phyloP scores from a whole-genome alignment of 352 stramenopile genomes.

The Phytopythium boreale region DNA sequence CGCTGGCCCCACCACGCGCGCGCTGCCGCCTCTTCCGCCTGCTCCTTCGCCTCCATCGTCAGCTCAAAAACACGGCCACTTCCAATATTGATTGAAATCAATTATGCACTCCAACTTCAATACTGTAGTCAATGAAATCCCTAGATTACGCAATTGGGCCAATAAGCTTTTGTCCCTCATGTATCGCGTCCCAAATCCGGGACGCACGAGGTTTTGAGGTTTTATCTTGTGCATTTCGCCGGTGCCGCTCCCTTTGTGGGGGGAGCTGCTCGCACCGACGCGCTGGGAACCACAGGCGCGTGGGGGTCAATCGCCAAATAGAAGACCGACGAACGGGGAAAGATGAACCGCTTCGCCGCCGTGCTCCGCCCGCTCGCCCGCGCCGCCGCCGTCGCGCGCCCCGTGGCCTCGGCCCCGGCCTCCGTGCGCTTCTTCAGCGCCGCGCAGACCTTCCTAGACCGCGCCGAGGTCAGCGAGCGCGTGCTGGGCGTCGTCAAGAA shows the following conservation, averaged over 20 bases:
- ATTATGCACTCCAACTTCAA: too few species aligned
- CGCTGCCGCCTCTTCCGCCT: slow-evolving; percentile 28
- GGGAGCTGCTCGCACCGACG: not conserved
- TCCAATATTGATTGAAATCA: too few species aligned
- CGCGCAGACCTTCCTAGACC: slow-evolving; percentile 87
- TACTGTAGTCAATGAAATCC: not conserved
- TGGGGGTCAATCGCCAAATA: slow-evolving; percentile 1
- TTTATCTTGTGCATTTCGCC: slow-evolving; percentile 3
- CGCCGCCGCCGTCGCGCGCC: slow-evolving; percentile 40
- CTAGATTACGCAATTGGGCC: not conserved
- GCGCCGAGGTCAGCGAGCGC: slow-evolving; percentile 95
- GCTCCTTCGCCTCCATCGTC: not conserved
- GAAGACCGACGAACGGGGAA: slow-evolving; percentile 7
- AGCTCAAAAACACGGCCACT: too few species aligned
- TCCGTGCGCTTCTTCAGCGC: slow-evolving; percentile 65
- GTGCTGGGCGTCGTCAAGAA: slow-evolving; percentile 99
- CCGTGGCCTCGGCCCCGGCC: slow-evolving; percentile 29
- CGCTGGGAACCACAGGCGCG: not conserved
- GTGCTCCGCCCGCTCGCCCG: slow-evolving; percentile 66
- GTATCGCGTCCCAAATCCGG: not conserved
- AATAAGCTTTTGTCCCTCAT: not conserved
- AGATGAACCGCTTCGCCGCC: slow-evolving; percentile 79
- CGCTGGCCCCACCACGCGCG: slow-evolving; percentile 59
- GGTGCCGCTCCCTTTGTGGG: not conserved
- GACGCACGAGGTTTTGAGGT: slow-evolving; percentile 7